Base-by-base conservation (phyloP, 768 basidiomycete genomes). In the Lyophyllum decastes region DNA sequence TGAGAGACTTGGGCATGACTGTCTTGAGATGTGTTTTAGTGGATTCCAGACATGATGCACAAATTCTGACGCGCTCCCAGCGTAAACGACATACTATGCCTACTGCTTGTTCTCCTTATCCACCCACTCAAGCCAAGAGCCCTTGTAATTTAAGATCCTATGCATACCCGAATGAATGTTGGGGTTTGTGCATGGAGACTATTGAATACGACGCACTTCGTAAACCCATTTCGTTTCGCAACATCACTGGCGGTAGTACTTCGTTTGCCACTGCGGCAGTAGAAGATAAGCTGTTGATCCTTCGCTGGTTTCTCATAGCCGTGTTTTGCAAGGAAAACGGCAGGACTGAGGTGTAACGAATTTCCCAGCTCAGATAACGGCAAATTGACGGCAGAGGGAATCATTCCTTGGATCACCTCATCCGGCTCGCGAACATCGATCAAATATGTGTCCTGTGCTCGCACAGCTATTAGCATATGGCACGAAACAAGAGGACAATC, bases 351-450 rank as follows among this genome's bases (percentile, higher is more conserved):
- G 62, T 84, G 78, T 25, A 98, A 71, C 16, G 91, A 84, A 38
- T 79, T 82, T 30, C 84, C 76, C 40, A 98, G 81, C n/a, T 81
- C 81, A 7, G 90, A 88, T 38, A 98, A 82, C 4, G 95, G 95
- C 19, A 98, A 72, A 71, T 94, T 92, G 66, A 97, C 92, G 17
- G 94, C 83, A 22, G 93, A 94, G 6, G 95, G 95, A 61, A 98
- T 96, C 69, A 89, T 89, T 12, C 95, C 95, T 68, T 94, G 91
- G 14, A 90, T 82, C 44, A 94, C 91, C 70, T 97, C 95, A 62
- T 92, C 86, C 1, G 89, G 91, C 70, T 97, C 95, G 21, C 96
- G 87, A n/a, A 98, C 95, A 65, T 96, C 94, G 63, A 93, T 86
- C 45, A 93, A 68, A 67, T 86, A 91, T 4, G 82, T 77, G 58